Percentiles rank a stretch among this genome's conserved stretches.
Evolutionary conservation across 768 basidiomycete genomes (phyloP).

Genomic region (Ephemerocybe angulata): DNA sequence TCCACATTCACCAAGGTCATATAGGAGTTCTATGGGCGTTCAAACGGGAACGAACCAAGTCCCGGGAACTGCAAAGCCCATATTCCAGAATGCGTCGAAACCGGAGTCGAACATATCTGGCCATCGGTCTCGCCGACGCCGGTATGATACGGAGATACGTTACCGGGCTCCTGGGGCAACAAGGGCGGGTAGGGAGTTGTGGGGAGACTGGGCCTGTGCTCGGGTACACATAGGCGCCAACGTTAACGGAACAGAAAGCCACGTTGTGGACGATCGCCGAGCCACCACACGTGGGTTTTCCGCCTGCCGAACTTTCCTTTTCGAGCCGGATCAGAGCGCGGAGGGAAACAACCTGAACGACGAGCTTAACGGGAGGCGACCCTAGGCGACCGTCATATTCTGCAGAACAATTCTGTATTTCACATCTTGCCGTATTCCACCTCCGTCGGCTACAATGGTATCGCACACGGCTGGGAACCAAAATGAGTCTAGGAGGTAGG

Average conservation of each 20-base stretch:
- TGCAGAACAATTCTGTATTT: no score
- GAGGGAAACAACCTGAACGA: no score
- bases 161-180: background rate
- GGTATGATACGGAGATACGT: background rate
- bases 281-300: background rate
- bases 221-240: background rate
- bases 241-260: constrained; percentile 5
- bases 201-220: background rate
- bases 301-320: background rate
- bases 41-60: background rate
- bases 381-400: background rate
- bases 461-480: background rate
- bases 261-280: constrained; percentile 2
- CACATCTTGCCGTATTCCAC: background rate
- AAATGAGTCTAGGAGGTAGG: background rate
- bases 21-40: no score
- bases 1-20: no score
- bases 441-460: background rate
- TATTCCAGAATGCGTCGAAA: background rate
- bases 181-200: background rate
- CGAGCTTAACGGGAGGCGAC: background rate
- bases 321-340: no score
- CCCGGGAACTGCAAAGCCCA: background rate
- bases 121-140: background rate
- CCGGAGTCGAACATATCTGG: background rate